Evolutionary conservation across 2,329 filamentous ascomycete genomes (phyloP), one percentile per base, ranked within the genome.

Genomic region (Hypoxylon sp.): DNA sequence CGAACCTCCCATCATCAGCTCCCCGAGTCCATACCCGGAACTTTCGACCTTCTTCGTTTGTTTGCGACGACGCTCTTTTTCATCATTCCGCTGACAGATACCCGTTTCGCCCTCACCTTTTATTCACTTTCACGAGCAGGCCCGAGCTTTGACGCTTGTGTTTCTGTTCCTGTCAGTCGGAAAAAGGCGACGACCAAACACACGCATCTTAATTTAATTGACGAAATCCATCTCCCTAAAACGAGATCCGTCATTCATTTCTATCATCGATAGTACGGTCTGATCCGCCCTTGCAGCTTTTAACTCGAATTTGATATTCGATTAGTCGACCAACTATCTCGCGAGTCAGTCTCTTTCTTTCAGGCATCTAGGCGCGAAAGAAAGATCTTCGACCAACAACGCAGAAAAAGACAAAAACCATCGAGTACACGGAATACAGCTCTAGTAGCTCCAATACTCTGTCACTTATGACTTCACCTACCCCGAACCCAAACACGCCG

Each of bases 381-480:
- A 62, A 66, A 72, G 47, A 60, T 48, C 27, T 46, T 52, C 41
- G 25, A 65, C 37, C 39, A 54, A 47, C 34, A 61, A 45, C 55
- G 53, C 61, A 63, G 58, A 65, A 23, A 68, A 59, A 57, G 48
- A 45, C 25, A 39, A 45, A 39, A 59, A 56, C 12, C 14, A 61
- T 32, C 63, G 60, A 72, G 27, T 56, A 66, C 48, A 66, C 41
- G 37, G 60, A 25, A 21, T 23, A 14, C 55, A 45, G 64, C 64
- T 61, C 63, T 65, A 41, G 47, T 59, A 67, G 71, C 71, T 65
- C 74, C 73, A 74, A 75, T 71, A 75, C 71, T 74, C 73, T 73
- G 72, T 78, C 76, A 78, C 81, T 81, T 87, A 88, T 88, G 86
- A 88, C 85, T 85, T 88, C 86, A 80, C 80, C 84, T 84, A 83